Base-by-base conservation (phyloP, 495 filamentous ascomycete genomes). In the Tetracladium marchalianum region DNA sequence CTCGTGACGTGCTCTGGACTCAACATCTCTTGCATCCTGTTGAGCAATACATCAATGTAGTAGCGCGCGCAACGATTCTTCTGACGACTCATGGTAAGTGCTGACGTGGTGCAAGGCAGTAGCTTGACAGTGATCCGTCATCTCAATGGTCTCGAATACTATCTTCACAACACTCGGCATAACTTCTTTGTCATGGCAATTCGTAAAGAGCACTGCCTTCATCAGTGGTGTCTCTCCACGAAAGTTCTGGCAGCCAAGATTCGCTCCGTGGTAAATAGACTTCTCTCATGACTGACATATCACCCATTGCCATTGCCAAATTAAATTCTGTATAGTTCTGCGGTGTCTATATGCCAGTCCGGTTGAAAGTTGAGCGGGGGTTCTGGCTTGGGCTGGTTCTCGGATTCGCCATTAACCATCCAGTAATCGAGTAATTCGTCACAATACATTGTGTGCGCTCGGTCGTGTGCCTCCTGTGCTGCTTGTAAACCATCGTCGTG, bases 301-400 rank as follows among this genome's bases (percentile, higher is more conserved):
- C 92, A 35, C 90, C 92, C 92, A 98, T 97, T n/a, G 92, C 84
- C 47, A 85, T 84, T 13, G 88, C 92, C 92, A 93, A 98, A 59
- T 98, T 93, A 45, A 98, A 72, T 2, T 88, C 88, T 2, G 85
- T 90, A 55, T 96, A 87, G 4, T 78, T 77, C 41, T 90, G 86
- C 15, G n/a, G 85, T 80, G 56, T 98, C 92, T 54, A 98, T 95
- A 22, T 80, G 67, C 59, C 86, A 84, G 65, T 97, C 81, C 11
- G 93, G 79, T 50, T 94, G 78, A 59, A 92, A 93, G 54, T 86
- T 80, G 12, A 74, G 62, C 0, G 92, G 92, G 7, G 90, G 87
- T 35, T 81, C 72, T 6, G 89, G 88, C 17, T 83, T 82, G 27
- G 79, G 71, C 8, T 73, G 72, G 11, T 69, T 67, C 33, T 82